A percentile compares a stretch with the other conserved stretches of the same genome.
phyloP scores from a whole-genome alignment of 2,329 filamentous ascomycete species.

The Arthrinium phaeospermum region DNA sequence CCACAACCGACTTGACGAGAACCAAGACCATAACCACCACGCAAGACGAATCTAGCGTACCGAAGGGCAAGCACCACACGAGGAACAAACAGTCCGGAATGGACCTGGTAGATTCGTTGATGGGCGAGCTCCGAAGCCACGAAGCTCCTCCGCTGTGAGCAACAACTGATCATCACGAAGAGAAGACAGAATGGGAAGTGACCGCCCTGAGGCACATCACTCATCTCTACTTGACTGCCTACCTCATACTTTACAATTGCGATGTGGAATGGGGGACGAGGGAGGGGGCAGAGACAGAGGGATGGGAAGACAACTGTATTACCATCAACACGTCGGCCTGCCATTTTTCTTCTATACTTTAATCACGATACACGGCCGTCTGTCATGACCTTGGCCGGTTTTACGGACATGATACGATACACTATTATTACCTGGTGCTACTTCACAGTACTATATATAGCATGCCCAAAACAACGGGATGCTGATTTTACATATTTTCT shows the following conservation, averaged over 20 bases:
- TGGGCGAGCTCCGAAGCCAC: conserved; percentile 11
- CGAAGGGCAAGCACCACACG: background rate
- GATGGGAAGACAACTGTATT: too few relatives aligned
- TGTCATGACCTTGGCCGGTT: background rate
- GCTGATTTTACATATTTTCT: background rate
- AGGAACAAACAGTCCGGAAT: background rate
- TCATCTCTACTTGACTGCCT: background rate
- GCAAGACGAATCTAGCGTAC: background rate
- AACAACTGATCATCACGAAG: background rate
- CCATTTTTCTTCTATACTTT: background rate
- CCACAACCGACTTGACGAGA: background rate
- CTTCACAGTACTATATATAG: background rate
- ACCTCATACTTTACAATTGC: background rate
- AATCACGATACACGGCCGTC: background rate
- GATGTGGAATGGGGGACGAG: background rate
- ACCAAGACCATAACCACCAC: background rate
- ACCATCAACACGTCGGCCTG: background rate
- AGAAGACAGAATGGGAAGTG: background rate
- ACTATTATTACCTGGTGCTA: background rate
- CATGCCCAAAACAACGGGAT: background rate
- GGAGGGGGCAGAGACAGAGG: background rate
- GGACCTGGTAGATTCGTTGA: conserved; percentile 9
- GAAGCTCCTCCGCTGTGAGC: background rate
- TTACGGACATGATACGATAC: background rate
- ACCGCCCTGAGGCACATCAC: background rate